Base-by-base conservation (phyloP, 345 rosid species). In the Brassica juncea region DNA sequence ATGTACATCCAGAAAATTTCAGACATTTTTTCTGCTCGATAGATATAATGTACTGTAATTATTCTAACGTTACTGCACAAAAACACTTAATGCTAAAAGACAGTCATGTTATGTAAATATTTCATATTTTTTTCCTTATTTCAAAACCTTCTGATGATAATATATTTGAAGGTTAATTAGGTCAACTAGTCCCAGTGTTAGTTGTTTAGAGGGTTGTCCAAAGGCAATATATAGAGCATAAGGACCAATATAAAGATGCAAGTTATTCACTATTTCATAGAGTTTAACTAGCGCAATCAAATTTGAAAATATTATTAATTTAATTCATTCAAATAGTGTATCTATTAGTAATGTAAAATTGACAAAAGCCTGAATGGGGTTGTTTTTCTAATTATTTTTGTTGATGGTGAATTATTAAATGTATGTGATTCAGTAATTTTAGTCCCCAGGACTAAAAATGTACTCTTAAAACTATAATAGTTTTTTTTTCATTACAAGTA, bases 211-310 rank as follows among this genome's bases (percentile, higher is more conserved):
- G 6, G 6, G 57, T 52, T 52, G 19, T n/a, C 57, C 21, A 52
- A 49, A 52, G 57, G 7, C 7, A 52, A 14, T n/a, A 52, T 52
- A 52, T 14, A n/a, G 21, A 52, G 21, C 57, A 14, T 49, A 14
- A 2, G 57, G 57, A 14, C 57, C 57, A 14, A 49, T 49, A 61
- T 49, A 49, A 49, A 39, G 10, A 8, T 37, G 42, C n/a, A 37
- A 35, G n/a, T 37, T 59, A 32, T 42, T 73, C 30, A 9, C 19
- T 62, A 60, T n/a, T 73, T 62, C 14, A 63, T 47, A 49, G 67
- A 71, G 23, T 19, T 47, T 47, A 28, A 28, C 31, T 28, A 44
- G 6, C 1, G 4, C 42, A 62, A 62, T 44, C 31, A 73, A 31
- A 15, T 62, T 63, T 64, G 3, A 64, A 58, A 8, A 6, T 64